Conservation (phyloP, 2,329 filamentous ascomycete genomes). For the Bretziella fagacearum region DNA sequence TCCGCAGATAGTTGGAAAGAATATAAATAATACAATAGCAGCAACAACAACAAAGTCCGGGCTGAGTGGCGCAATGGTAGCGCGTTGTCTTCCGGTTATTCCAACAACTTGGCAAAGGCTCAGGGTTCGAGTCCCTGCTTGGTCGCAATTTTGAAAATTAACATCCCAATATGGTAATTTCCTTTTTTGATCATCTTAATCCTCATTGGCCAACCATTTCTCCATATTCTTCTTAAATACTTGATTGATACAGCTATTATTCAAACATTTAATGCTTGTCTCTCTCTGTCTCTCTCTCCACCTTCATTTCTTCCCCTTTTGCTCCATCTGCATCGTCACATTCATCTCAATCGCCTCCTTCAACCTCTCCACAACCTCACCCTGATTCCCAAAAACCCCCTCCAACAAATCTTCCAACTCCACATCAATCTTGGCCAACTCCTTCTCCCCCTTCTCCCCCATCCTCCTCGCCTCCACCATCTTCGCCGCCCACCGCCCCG, state of each 20-base stretch:
- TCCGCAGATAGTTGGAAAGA: no score
- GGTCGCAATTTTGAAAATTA: conserved; percentile 5
- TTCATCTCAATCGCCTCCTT: conserved; percentile 44
- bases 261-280: no score
- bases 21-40: no score
- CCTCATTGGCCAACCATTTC: neutral
- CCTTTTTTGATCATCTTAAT: conserved; percentile 1
- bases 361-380: conserved; percentile 40
- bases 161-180: neutral
- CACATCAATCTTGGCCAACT: conserved; percentile 34
- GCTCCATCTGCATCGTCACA: conserved; percentile 34
- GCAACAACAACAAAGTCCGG: conserved; percentile 5
- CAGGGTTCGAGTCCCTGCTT: conserved; percentile 16
- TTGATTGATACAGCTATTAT: neutral
- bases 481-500: conserved; percentile 39
- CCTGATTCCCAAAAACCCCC: conserved; percentile 40
- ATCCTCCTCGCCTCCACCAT: conserved; percentile 35
- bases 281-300: conserved; percentile 5
- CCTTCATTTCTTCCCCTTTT: conserved; percentile 22
- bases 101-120: conserved; percentile 14
- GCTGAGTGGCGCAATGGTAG: conserved; percentile 15
- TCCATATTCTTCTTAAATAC: neutral
- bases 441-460: conserved; percentile 33
- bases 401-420: conserved; percentile 41
- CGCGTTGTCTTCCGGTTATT: conserved; percentile 15